Base-by-base conservation (phyloP, 2,329 filamentous ascomycete genomes). In the Coniochaeta pulveracea region DNA sequence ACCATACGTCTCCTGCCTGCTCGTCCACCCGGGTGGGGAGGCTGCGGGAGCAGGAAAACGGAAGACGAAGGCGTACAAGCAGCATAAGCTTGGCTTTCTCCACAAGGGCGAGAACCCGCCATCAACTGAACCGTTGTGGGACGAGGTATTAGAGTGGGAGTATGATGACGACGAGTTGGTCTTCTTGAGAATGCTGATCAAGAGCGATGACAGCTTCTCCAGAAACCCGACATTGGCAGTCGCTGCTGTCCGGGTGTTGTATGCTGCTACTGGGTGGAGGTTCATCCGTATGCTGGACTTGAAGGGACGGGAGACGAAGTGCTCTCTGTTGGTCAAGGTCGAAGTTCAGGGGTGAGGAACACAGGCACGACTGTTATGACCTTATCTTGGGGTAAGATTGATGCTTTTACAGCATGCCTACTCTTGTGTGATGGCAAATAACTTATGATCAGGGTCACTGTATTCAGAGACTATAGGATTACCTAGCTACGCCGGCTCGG, bases 251-350 rank as follows among this genome's bases (percentile, higher is more conserved):
- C 54, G 77, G 26, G 44, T 82, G 18, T 40, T 62, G 36, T 80
- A 80, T 47, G 60, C 64, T 3, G 52, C 55, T 6, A 56, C 61
- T 0, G 74, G 67, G 0, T 82, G 77, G 77, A 64, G 55, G 4
- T 80, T 82, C 36, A 61, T 82, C 24, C 58, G 72, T 4, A 69
- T 82, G 68, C 45, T 80, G 42, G 76, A 81, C 45, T 53, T 80
- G 37, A 72, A 71, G 47, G 77, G 77, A 0, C 59, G 66, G 19
- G 73, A 80, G 57, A 80, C 76, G 0, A 65, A 58, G 39, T 79
- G 75, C 41, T 69, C 70, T 4, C 37, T 82, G 27, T 54, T 81
- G 19, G 66, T 80, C 5, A 72, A 61, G 43, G 76, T 81, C 48
- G 69, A 76, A 36, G 47, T 80, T 34, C 52, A 55, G 37, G 59